phyloP scores from a whole-genome alignment of 2,329 filamentous ascomycete species.

The Acrocalymma vagum region DNA sequence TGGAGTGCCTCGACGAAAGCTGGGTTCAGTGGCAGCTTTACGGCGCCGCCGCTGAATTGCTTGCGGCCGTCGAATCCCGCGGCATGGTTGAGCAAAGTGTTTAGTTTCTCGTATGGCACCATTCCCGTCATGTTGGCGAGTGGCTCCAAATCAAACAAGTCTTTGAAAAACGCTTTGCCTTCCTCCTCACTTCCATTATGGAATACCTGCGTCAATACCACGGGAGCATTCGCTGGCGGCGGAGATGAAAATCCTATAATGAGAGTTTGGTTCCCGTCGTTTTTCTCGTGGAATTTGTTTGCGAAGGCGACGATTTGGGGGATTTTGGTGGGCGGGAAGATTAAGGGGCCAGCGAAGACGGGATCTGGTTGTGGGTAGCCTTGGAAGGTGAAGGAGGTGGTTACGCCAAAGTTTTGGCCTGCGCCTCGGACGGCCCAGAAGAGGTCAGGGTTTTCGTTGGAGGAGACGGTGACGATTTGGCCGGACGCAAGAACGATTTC shows the following conservation, averaged over 20 bases:
- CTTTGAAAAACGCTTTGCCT: constrained; percentile 33
- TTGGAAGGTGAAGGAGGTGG: constrained; percentile 53
- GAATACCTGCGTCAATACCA: constrained; percentile 39
- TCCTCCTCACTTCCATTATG: constrained; percentile 45
- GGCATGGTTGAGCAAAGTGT: constrained; percentile 38
- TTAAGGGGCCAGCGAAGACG: constrained; percentile 46
- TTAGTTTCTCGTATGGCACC: constrained; percentile 45
- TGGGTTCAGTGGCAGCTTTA: constrained; percentile 40
- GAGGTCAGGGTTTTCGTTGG: constrained; percentile 34
- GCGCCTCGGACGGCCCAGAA: constrained; percentile 52
- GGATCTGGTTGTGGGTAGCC: constrained; percentile 38
- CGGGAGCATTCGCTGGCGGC: constrained; percentile 37
- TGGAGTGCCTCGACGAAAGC: constrained; percentile 32
- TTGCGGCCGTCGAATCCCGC: constrained; percentile 47
- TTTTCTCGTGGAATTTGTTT: constrained; percentile 38
- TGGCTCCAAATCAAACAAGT: constrained; percentile 36
- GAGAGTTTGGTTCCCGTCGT: constrained; percentile 39
- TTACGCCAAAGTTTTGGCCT: constrained; percentile 45
- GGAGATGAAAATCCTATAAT: constrained; percentile 36
- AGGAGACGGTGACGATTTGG: constrained; percentile 41
- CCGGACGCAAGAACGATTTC: constrained; percentile 47
- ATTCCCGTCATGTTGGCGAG: constrained; percentile 28
- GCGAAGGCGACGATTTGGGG: constrained; percentile 35
- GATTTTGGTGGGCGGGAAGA: constrained; percentile 42
- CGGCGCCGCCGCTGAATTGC: constrained; percentile 46